Conservation (phyloP, 176 grass and related monocot genomes). For the Oryza rufipogon region DNA sequence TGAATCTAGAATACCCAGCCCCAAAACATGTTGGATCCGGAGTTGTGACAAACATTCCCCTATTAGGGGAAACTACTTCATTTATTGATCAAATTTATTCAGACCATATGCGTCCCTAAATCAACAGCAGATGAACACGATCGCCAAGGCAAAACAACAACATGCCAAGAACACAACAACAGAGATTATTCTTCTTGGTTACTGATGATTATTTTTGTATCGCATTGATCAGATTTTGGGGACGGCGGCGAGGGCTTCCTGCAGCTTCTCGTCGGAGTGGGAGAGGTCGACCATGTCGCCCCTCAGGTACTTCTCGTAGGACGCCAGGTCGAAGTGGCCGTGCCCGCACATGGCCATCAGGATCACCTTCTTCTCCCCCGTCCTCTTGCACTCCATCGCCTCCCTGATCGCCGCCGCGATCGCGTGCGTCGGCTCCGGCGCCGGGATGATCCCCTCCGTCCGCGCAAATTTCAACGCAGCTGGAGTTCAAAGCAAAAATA, state of each 20-base stretch:
- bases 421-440: slow-evolving; percentile 91
- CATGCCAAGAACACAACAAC: no score
- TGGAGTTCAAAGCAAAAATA: slow-evolving; percentile 30
- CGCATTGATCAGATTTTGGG: slow-evolving; percentile 43
- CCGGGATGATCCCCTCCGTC: slow-evolving; percentile 96
- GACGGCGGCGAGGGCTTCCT: slow-evolving; percentile 65
- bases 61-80: no score
- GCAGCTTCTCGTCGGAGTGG: slow-evolving; percentile 57
- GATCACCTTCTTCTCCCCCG: slow-evolving; percentile 90
- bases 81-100: slow-evolving; percentile 20
- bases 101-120: not conserved
- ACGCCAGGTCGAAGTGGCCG: slow-evolving; percentile 87
- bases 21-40: no score
- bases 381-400: slow-evolving; percentile 80
- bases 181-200: not conserved
- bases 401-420: slow-evolving; percentile 93
- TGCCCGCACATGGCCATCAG: slow-evolving; percentile 96
- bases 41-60: no score
- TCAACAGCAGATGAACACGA: not conserved
- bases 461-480: slow-evolving; percentile 82
- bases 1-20: no score
- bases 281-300: slow-evolving; percentile 81
- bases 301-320: slow-evolving; percentile 84
- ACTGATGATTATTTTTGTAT: slow-evolving; percentile 25
- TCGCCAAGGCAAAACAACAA: not conserved